phyloP scores from a whole-genome alignment of 2,329 filamentous ascomycete species.

The Xylariaceae sp. region DNA sequence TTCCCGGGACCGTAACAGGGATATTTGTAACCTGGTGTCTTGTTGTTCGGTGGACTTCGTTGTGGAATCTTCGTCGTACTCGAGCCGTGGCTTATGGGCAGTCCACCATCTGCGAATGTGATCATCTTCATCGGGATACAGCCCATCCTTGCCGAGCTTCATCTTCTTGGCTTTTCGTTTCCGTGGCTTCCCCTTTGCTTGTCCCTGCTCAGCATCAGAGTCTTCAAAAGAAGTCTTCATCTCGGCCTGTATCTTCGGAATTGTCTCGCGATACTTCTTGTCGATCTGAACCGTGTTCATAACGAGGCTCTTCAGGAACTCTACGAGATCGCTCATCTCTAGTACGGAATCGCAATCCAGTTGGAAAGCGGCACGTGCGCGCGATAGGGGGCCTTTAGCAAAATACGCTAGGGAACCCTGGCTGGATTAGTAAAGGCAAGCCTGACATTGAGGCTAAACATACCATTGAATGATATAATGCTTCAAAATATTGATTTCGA shows the following conservation, averaged over 20 bases:
- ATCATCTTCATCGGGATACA: conserved; percentile 62
- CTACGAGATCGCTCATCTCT: conserved; percentile 57
- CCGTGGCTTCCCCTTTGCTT: conserved; percentile 35
- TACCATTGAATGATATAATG: conserved; percentile 59
- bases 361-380: conserved; percentile 66
- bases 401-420: conserved; percentile 74
- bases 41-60: conserved; percentile 35
- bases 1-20: conserved; percentile 65
- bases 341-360: conserved; percentile 55
- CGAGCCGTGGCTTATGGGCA: conserved; percentile 46
- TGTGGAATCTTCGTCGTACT: conserved; percentile 41
- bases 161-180: conserved; percentile 57
- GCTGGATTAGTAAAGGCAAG: conserved; percentile 34
- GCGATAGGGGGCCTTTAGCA: conserved; percentile 72
- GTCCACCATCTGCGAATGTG: conserved; percentile 67
- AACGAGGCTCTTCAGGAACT: conserved; percentile 65
- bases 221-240: conserved; percentile 53
- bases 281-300: conserved; percentile 63
- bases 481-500: conserved; percentile 53
- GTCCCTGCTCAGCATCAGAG: conserved; percentile 46
- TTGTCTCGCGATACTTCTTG: conserved; percentile 71
- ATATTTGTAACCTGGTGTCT: conserved; percentile 57
- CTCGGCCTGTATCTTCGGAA: conserved; percentile 56
- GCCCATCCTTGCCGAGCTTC: conserved; percentile 61
- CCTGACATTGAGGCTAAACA: conserved; percentile 23